A percentile compares a stretch with the other conserved stretches of the same genome.
phyloP scores from a whole-genome alignment of 805 yeast genomes.

The Wickerhamiella lipophila region DNA sequence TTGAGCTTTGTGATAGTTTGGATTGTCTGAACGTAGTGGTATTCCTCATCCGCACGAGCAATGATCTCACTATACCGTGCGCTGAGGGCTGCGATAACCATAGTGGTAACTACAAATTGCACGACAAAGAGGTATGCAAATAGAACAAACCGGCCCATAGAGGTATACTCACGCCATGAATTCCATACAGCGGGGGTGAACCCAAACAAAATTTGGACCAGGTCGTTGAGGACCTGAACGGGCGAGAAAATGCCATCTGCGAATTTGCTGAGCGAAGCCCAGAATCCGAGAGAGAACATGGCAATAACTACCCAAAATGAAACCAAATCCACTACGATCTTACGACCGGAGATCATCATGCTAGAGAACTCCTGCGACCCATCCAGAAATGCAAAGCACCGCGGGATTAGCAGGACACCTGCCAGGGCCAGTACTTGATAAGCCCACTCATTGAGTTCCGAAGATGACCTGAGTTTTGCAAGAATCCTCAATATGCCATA shows the following conservation, averaged over 20 bases:
- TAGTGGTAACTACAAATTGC: slow-evolving; percentile 43
- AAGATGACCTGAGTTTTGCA: slow-evolving; percentile 13
- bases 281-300: slow-evolving; percentile 43
- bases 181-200: slow-evolving; percentile 51
- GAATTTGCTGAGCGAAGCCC: slow-evolving; percentile 40
- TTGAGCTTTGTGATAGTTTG: slow-evolving; percentile 30
- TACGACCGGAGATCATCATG: slow-evolving; percentile 38
- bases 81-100: slow-evolving; percentile 41
- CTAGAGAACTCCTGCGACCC: slow-evolving; percentile 41
- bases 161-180: slow-evolving; percentile 38
- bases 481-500: slow-evolving; percentile 22
- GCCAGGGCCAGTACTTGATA: slow-evolving; percentile 30
- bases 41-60: slow-evolving; percentile 31
- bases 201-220: slow-evolving; percentile 43
- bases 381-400: slow-evolving; percentile 39
- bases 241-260: slow-evolving; percentile 34
- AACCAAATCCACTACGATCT: slow-evolving; percentile 39
- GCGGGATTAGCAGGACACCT: slow-evolving; percentile 38
- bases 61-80: slow-evolving; percentile 29
- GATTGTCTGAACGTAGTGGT: slow-evolving; percentile 30
- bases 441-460: slow-evolving; percentile 11
- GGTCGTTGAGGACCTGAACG: slow-evolving; percentile 37
- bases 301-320: slow-evolving; percentile 38
- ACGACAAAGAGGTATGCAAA: slow-evolving; percentile 41
- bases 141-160: slow-evolving; percentile 36